phyloP scores from a whole-genome alignment of 2,329 filamentous ascomycete species.

The Colletotrichum paranaense region DNA sequence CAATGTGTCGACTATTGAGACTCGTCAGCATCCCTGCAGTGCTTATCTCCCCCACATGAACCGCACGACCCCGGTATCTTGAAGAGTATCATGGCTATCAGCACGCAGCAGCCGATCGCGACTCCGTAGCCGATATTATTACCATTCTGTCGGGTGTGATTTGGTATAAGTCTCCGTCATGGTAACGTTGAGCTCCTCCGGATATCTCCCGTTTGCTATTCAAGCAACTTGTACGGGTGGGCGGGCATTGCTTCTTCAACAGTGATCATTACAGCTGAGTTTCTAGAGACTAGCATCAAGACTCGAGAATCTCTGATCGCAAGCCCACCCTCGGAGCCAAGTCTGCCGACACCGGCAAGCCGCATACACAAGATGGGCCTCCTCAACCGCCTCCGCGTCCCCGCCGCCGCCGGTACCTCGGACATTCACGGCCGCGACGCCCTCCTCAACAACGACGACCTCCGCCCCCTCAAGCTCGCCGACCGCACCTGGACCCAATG shows the following conservation, averaged over 20 bases:
- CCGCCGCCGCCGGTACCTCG: conserved; percentile 20
- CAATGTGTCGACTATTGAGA: background rate
- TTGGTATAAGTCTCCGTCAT: conserved; percentile 18
- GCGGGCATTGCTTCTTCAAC: background rate
- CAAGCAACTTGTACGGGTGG: background rate
- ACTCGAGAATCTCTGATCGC: no score
- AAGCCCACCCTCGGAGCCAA: no score
- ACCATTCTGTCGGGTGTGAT: background rate
- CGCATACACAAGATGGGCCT: conserved; percentile 14
- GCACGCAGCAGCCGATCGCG: background rate
- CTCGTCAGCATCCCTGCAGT: conserved; percentile 9
- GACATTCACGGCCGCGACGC: conserved; percentile 41
- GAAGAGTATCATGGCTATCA: background rate
- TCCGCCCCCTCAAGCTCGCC: conserved; percentile 50
- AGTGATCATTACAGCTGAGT: background rate
- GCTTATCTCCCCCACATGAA: conserved; percentile 32
- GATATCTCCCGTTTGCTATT: background rate
- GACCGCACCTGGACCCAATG: conserved; percentile 53
- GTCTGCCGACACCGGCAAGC: no score
- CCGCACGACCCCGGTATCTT: conserved; percentile 13
- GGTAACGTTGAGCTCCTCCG: background rate
- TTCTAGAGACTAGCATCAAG: background rate
- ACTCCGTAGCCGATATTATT: background rate
- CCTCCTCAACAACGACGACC: conserved; percentile 53
- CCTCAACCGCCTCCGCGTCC: conserved; percentile 21